Conservation (phyloP, 352 stramenopile genomes). For the Globisporangium cylindrosporum region DNA sequence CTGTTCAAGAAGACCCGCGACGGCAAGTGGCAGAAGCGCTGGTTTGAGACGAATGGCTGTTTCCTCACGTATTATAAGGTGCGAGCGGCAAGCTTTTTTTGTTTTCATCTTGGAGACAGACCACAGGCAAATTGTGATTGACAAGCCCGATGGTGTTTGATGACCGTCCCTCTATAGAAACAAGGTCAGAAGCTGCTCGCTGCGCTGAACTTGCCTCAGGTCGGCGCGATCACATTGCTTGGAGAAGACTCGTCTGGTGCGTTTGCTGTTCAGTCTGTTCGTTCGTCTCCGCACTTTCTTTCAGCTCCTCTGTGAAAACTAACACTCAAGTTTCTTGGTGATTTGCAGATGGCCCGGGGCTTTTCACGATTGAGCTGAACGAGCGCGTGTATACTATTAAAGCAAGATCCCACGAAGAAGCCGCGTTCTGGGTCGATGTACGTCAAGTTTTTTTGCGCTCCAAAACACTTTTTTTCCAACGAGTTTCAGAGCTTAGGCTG, state of each 20-base stretch:
- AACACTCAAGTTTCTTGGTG: slow-evolving; percentile 10
- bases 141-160: background rate
- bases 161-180: slow-evolving; percentile 41
- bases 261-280: background rate
- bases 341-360: slow-evolving; percentile 61
- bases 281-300: background rate
- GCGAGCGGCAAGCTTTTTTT: slow-evolving; percentile 24
- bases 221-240: slow-evolving; percentile 80
- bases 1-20: slow-evolving; percentile 93
- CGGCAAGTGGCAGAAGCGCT: slow-evolving; percentile 97
- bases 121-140: background rate
- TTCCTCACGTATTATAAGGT: slow-evolving; percentile 99
- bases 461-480: too few species aligned
- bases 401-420: slow-evolving; percentile 80
- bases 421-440: slow-evolving; percentile 85
- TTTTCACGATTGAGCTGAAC: slow-evolving; percentile 90
- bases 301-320: background rate
- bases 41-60: slow-evolving; percentile 98
- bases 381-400: slow-evolving; percentile 91
- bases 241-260: slow-evolving; percentile 65
- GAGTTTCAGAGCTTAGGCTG: background rate
- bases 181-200: slow-evolving; percentile 93
- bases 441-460: background rate
- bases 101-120: background rate
- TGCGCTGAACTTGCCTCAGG: slow-evolving; percentile 90